A percentile compares a stretch with the other conserved stretches of the same genome.
These are phyloP conservation scores for Linum lewisii DNA, from an alignment of 345 rosid species.

Conservation along the genomic window DNA sequence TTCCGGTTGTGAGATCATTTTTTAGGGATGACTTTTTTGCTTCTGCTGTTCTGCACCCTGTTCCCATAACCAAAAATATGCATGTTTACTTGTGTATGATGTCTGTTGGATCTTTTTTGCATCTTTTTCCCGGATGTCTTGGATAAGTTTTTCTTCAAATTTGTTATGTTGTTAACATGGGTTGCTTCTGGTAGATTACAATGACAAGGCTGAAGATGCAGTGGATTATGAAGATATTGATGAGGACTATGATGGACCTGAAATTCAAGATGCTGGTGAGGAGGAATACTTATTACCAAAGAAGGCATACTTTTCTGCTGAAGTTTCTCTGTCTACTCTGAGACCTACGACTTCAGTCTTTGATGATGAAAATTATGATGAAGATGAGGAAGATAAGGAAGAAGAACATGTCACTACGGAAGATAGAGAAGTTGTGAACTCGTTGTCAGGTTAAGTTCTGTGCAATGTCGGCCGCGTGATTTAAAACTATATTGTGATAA, in stretches of 20 bases:
- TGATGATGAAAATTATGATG: slow-evolving; percentile 93
- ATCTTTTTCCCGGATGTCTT: not conserved
- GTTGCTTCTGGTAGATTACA: slow-evolving; percentile 58
- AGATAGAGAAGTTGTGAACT: slow-evolving; percentile 30
- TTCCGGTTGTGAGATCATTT: no score
- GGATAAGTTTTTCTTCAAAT: not conserved
- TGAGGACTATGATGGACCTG: slow-evolving; percentile 92
- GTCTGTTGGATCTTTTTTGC: not conserved
- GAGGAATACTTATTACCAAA: slow-evolving; percentile 74
- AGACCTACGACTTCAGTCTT: slow-evolving; percentile 41
- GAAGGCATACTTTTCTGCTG: slow-evolving; percentile 51
- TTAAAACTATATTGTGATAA: no score
- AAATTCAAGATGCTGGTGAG: slow-evolving; percentile 63
- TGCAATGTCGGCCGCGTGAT: not conserved
- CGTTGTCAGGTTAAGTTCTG: slow-evolving; percentile 35
- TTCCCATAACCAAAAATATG: no score
- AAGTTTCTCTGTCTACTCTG: slow-evolving; percentile 37
- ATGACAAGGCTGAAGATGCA: slow-evolving; percentile 89
- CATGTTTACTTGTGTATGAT: not conserved
- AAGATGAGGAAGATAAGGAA: slow-evolving; percentile 58
- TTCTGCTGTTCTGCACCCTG: no score
- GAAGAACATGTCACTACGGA: slow-evolving; percentile 38
- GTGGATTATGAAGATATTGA: slow-evolving; percentile 93
- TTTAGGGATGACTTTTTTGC: no score
- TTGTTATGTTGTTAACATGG: slow-evolving; percentile 23